Evolutionary conservation across 2,329 filamentous ascomycete genomes (phyloP), one percentile per base, ranked within the genome.

Genomic region (Cercospora zeina): DNA sequence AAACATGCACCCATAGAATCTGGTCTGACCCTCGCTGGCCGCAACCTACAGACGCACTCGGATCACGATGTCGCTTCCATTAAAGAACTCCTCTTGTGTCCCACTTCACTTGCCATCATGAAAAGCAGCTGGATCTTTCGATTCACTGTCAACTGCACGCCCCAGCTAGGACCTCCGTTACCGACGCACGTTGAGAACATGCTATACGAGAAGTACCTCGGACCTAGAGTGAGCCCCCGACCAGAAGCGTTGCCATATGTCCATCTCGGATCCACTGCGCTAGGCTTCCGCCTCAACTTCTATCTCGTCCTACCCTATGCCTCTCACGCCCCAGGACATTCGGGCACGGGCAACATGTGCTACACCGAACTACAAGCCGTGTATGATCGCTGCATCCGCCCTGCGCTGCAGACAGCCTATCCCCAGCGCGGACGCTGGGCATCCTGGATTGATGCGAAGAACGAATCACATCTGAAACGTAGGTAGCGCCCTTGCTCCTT

Each of bases 401-500:
- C 66, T 2, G 65, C 66, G 27, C 61, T 68, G n/a, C 42, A 64
- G 30, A 45, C 61, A 21, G 63, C 65, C 14, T 65, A 65, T 21
- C 62, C 66, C 8, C 56, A 59, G 8, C 65, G 65, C 11, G 56
- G 58, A 14, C 59, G 59, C 11, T 67, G 64, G 63, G 27, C 54
- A 4, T 58, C 61, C 7, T 68, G 66, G 66, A 56, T 65, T 27
- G 65, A 68, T 27, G 66, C 66, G 21, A 67, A 67, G 58, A 68
- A 67, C 36, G 64, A 68, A 27, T 62, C 62, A 4, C 65, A 68
- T 24, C 53, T 68, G 27, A 65, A 64, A 39, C 64, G 56, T 59
- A 30, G 49, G 56, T 27, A 33, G 2, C 33, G 8, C 30, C 8
- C 42, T 11, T 24, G 34, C 39, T 6, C 13, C 31, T 51, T 8